A percentile compares a stretch with the other conserved stretches of the same genome.
Evolutionary conservation across 179 eudicot genomes (phyloP).

Genomic region (Actinidia arguta): DNA sequence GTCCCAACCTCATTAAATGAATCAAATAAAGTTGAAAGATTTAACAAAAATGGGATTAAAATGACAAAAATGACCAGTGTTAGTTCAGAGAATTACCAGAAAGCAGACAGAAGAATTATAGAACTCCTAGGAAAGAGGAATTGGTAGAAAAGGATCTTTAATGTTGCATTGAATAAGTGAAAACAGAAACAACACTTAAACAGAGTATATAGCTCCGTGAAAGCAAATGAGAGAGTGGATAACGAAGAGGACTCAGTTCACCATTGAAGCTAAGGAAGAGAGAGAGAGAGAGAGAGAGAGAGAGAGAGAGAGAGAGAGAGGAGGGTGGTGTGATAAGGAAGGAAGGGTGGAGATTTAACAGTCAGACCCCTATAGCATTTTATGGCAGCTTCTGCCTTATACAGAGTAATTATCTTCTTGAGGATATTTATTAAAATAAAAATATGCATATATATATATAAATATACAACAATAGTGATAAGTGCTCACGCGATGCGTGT

Average conservation of each 20-base stretch:
- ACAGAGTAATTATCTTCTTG: conserved; percentile 24
- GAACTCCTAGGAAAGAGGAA: background rate
- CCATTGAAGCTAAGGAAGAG: conserved; percentile 33
- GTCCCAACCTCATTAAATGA: background rate
- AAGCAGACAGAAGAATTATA: conserved; percentile 11
- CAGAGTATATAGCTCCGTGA: background rate
- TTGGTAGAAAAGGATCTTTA: conserved; percentile 31
- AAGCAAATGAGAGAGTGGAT: conserved; percentile 15
- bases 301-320: conserved; percentile 31
- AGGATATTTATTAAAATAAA: background rate
- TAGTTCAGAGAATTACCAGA: conserved; percentile 22
- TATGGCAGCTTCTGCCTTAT: conserved; percentile 54
- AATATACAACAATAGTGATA: too few relatives aligned
- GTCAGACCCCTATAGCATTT: conserved; percentile 68
- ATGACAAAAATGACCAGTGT: background rate
- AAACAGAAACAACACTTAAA: background rate
- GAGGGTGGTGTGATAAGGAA: conserved; percentile 80
- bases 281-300: conserved; percentile 11
- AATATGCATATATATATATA: background rate
- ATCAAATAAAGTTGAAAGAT: background rate
- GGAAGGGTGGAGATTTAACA: conserved; percentile 95
- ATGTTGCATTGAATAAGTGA: conserved; percentile 35
- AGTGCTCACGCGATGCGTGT: too few relatives aligned
- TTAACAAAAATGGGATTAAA: background rate
- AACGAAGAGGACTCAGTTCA: conserved; percentile 19